These are phyloP conservation scores for Arabidopsis arenosa DNA, from an alignment of 345 rosid genomes.

Conservation along the genomic window DNA sequence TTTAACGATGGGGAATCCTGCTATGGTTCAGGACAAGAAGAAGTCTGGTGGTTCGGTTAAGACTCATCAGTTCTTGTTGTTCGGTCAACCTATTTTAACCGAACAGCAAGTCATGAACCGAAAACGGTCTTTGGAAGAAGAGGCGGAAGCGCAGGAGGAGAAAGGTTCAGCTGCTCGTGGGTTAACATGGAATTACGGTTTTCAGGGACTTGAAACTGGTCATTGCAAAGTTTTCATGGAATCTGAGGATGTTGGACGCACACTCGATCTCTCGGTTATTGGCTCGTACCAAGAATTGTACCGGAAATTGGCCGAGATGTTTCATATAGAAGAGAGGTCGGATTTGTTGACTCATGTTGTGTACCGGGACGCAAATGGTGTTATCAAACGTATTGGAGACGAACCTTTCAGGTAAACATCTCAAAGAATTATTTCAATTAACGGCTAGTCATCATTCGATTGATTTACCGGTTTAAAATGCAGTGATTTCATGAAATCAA, in stretches of 20 bases:
- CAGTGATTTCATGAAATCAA: conserved; percentile 71
- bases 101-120: conserved; percentile 54
- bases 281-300: conserved; percentile 82
- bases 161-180: conserved; percentile 42
- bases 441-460: neutral
- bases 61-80: conserved; percentile 76
- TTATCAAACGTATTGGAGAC: conserved; percentile 64
- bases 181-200: conserved; percentile 58
- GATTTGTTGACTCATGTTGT: conserved; percentile 63
- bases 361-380: conserved; percentile 70
- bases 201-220: conserved; percentile 59
- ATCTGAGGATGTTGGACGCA: conserved; percentile 85
- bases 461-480: conserved; percentile 21
- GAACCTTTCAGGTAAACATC: conserved; percentile 82
- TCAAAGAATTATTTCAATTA: neutral
- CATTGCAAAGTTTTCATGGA: conserved; percentile 96
- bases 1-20: conserved; percentile 72
- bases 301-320: conserved; percentile 72
- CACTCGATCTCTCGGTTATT: conserved; percentile 76
- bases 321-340: conserved; percentile 71
- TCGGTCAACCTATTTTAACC: conserved; percentile 82
- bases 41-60: conserved; percentile 58
- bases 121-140: conserved; percentile 45
- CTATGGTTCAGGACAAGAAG: conserved; percentile 52
- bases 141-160: conserved; percentile 44